A percentile compares a stretch with the other conserved stretches of the same genome.
Conservation (phyloP, 768 basidiomycete genomes). For the Udeniomyces megalosporus region DNA sequence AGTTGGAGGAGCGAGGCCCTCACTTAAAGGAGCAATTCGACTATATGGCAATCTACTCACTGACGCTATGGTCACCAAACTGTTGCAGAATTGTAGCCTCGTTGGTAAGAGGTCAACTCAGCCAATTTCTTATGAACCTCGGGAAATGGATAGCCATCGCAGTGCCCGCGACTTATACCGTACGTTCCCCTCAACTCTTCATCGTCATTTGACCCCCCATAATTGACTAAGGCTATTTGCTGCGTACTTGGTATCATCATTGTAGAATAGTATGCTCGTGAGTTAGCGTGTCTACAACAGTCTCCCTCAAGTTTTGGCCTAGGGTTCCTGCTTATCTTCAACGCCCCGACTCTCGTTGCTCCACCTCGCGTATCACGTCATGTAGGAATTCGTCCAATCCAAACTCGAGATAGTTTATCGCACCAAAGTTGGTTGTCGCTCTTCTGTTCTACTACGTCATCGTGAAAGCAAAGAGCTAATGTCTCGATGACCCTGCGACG, state of each 20-base stretch:
- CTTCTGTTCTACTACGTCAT: too few species aligned
- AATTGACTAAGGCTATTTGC: too few species aligned
- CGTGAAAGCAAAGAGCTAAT: too few species aligned
- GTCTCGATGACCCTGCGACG: too few species aligned
- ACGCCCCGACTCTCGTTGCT: background rate
- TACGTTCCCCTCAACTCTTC: too few species aligned
- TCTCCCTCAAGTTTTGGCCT: background rate
- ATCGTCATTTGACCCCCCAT: too few species aligned
- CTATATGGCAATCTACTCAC: too few species aligned
- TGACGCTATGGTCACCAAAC: background rate
- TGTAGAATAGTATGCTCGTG: constrained; percentile 42
- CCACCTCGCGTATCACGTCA: background rate
- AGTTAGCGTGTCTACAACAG: background rate
- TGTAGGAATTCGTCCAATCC: constrained; percentile 63
- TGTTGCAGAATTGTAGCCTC: constrained; percentile 70
- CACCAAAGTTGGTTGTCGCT: constrained; percentile 13
- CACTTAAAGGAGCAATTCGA: background rate
- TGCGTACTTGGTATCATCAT: constrained; percentile 36
- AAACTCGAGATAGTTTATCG: constrained; percentile 41
- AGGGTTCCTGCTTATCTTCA: too few species aligned
- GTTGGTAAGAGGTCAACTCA: constrained; percentile 68
- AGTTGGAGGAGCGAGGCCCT: constrained; percentile 1
- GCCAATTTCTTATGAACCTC: constrained; percentile 68
- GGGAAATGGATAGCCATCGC: constrained; percentile 79
- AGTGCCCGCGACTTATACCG: constrained; percentile 59